Evolutionary conservation across 2,329 filamentous ascomycete species (phyloP).

Genomic region (Daldinia sp.): DNA sequence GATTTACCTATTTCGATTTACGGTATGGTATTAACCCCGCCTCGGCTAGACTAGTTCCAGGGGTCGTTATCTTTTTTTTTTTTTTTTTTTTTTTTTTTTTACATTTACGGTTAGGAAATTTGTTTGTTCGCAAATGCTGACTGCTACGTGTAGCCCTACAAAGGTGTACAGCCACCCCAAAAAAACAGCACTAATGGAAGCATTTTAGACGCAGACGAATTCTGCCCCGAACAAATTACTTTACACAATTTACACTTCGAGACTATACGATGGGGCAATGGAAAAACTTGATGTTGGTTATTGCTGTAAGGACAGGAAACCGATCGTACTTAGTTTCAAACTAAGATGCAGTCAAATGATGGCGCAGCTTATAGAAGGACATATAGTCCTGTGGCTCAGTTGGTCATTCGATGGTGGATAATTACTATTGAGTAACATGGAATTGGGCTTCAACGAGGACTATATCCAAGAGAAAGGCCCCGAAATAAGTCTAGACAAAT

Average conservation of each 20-base stretch:
- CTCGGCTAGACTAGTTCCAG: neutral
- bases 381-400: conserved; percentile 6
- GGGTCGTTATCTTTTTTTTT: neutral
- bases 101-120: neutral
- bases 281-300: neutral
- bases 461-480: neutral
- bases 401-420: neutral
- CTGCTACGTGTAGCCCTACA: neutral
- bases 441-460: neutral
- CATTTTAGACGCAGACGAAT: neutral
- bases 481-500: neutral
- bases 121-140: neutral
- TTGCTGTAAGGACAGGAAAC: neutral
- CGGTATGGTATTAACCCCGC: neutral
- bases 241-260: neutral
- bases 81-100: conserved; percentile 6
- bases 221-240: neutral
- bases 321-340: neutral
- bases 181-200: neutral
- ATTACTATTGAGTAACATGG: neutral
- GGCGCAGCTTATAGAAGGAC: neutral
- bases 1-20: neutral
- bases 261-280: neutral
- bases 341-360: neutral
- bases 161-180: neutral